A percentile compares a stretch with the other conserved stretches of the same genome.
Evolutionary conservation across 1,284 basidiomycete genomes (phyloP).

Genomic region (Meripilus lineatus): DNA sequence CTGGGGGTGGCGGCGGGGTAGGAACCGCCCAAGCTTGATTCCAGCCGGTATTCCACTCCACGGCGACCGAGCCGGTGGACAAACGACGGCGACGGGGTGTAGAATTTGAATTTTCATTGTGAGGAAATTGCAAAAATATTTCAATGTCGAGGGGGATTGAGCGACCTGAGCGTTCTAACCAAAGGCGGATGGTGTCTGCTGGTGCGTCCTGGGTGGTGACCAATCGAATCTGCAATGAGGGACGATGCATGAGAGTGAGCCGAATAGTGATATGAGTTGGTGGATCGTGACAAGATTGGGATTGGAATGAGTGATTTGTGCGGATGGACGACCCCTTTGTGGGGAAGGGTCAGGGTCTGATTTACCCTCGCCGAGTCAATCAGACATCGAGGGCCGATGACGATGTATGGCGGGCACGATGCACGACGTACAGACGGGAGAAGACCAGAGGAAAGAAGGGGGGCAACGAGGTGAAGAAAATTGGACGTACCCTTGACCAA

Average conservation of each 20-base stretch:
- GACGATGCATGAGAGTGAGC: conserved; percentile 1
- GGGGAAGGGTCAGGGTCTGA: no score
- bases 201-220: conserved; percentile 63
- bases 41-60: not conserved
- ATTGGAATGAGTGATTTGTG: no score
- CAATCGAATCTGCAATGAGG: conserved; percentile 53
- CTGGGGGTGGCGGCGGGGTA: no score
- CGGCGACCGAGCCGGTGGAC: not conserved
- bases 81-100: conserved; percentile 10
- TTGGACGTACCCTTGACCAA: conserved; percentile 77
- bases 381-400: no score
- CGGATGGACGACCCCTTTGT: no score
- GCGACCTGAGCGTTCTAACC: conserved; percentile 71
- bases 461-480: conserved; percentile 13
- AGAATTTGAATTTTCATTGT: conserved; percentile 8
- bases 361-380: no score
- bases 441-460: no score
- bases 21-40: not conserved
- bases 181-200: conserved; percentile 71
- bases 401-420: no score
- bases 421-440: no score
- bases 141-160: conserved; percentile 70
- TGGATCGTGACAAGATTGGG: no score
- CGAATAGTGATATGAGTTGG: no score
- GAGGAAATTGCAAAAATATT: conserved; percentile 51